Evolutionary conservation across 2,329 filamentous ascomycete species (phyloP).

Genomic region (Bipolaris zeicola): DNA sequence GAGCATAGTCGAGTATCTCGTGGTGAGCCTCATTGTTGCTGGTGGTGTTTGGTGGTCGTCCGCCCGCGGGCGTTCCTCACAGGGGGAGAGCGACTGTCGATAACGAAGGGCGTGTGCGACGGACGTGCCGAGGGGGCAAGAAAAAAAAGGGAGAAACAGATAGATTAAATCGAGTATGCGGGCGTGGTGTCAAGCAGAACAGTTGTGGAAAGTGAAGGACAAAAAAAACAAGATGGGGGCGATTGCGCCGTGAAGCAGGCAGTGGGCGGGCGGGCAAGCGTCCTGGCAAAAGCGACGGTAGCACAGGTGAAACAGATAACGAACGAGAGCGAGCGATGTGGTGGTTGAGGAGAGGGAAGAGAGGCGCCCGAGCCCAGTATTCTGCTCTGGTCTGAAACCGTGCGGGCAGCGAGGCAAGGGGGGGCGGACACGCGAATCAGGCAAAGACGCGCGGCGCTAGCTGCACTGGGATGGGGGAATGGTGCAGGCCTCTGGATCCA

Average conservation of each 20-base stretch:
- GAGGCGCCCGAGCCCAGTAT: slow-evolving; percentile 31
- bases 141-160: not conserved
- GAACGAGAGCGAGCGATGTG: slow-evolving; percentile 30
- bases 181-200: slow-evolving; percentile 40
- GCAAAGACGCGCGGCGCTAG: slow-evolving; percentile 38
- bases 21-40: slow-evolving; percentile 41
- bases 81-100: slow-evolving; percentile 16
- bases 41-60: slow-evolving; percentile 25
- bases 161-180: slow-evolving; percentile 36
- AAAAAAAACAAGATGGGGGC: not conserved
- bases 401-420: slow-evolving; percentile 26
- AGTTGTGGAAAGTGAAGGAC: slow-evolving; percentile 22
- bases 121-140: not conserved
- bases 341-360: slow-evolving; percentile 23
- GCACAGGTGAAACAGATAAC: slow-evolving; percentile 44
- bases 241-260: not conserved
- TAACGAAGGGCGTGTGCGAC: slow-evolving; percentile 16
- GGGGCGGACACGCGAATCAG: slow-evolving; percentile 29
- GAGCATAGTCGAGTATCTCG: slow-evolving; percentile 46
- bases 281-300: slow-evolving; percentile 4
- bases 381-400: slow-evolving; percentile 34
- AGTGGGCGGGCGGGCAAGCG: not conserved
- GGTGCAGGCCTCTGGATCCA: slow-evolving; percentile 17
- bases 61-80: slow-evolving; percentile 40
- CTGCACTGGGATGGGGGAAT: slow-evolving; percentile 7